Evolutionary conservation across 768 basidiomycete species (phyloP), one percentile per base, ranked within the genome.

Genomic region (Pleurotus platypus): DNA sequence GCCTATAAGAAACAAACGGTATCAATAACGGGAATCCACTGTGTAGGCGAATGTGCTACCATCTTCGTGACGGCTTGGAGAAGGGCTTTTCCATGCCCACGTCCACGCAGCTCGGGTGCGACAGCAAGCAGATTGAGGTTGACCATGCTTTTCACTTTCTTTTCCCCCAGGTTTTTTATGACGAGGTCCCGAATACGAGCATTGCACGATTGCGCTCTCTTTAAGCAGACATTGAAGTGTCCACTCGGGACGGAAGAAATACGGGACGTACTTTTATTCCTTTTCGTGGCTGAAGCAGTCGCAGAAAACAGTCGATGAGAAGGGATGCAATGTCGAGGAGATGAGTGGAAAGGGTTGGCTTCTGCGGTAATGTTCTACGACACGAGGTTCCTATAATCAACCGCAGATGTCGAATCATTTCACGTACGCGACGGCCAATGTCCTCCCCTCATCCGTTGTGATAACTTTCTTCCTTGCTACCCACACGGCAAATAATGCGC

Each of bases 381-480:
- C n/a, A 7, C 27, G 24, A 18, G 6, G 30, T 50, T 22, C 30
- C 30, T 35, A 35, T 35, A 11, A 35, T 35, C 30, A 35, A 9
- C 30, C 30, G 9, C 30, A 8, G 30, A 35, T 35, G 8, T 35
- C 11, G 7, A 35, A 35, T 11, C 30, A 9, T 35, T 35, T 4
- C 51, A 53, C 51, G 37, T 18, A 53, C 51, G 18, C 16, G n/a
- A 53, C 51, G 24, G 18, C 51, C 38, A 53, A 20, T 24, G 51
- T 18, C 38, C 24, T 53, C 38, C 51, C 51, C 24, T 40, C 51
- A 30, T 39, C 51, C 38, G 51, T 18, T 20, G 51, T 53, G 12
- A 53, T 18, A 22, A 53, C 51, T n/a, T 18, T 53, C 51, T 42
- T 53, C 24, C 51, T 39, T 37, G 51, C 51, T 53, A 53, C 39